Evolutionary conservation across 2,329 filamentous ascomycete genomes (phyloP).

Genomic region (Colletotrichum lindemuthianum): DNA sequence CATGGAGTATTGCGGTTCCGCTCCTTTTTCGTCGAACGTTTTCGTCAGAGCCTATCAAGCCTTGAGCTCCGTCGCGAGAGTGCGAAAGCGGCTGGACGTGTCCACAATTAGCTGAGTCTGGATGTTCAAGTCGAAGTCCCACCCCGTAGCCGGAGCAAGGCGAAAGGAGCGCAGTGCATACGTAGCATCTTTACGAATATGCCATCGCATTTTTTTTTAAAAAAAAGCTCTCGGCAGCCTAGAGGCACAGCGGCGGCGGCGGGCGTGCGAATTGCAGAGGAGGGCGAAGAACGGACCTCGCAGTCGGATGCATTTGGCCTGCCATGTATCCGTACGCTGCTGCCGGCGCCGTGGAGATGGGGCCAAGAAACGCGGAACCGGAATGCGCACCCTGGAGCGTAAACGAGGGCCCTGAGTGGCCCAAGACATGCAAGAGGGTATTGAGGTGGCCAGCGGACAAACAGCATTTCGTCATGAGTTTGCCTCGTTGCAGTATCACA

Average conservation of each 20-base stretch:
- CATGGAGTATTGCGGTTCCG: constrained; percentile 33
- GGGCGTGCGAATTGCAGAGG: constrained; percentile 23
- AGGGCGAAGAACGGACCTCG: constrained; percentile 27
- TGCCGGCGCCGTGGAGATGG: constrained; percentile 27
- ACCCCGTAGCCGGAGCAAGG: constrained; percentile 15
- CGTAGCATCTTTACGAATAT: constrained; percentile 1
- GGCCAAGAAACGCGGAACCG: constrained; percentile 17
- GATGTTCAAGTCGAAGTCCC: constrained; percentile 17
- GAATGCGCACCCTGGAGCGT: constrained; percentile 21
- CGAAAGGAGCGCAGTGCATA: constrained; percentile 7
- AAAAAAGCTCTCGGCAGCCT: constrained; percentile 8
- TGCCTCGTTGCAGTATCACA: constrained; percentile 18
- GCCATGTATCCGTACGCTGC: constrained; percentile 14
- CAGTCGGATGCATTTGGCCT: constrained; percentile 20
- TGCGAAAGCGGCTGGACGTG: constrained; percentile 19
- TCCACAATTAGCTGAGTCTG: background rate
- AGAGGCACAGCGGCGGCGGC: constrained; percentile 19
- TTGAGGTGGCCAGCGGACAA: constrained; percentile 20
- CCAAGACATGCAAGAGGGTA: background rate
- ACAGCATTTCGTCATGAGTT: constrained; percentile 34
- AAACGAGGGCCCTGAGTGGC: constrained; percentile 13
- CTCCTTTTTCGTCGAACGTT: constrained; percentile 31
- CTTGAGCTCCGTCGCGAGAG: too few relatives aligned
- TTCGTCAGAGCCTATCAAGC: too few relatives aligned
- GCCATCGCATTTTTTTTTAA: background rate